Conservation (phyloP, 208 protist genomes). For the Leishmania major region DNA sequence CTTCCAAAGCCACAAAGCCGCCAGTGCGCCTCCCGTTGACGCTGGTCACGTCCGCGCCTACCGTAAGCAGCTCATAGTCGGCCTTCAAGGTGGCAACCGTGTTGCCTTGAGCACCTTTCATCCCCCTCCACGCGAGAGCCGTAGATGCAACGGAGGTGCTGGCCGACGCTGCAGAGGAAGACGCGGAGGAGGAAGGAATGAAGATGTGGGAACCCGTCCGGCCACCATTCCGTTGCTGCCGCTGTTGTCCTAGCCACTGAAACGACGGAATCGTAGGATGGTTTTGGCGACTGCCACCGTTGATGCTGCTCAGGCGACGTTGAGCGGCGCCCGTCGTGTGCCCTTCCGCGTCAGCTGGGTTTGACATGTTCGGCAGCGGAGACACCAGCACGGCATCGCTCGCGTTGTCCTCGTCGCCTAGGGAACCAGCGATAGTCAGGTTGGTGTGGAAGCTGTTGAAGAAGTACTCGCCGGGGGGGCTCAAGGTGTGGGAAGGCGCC, state of each 20-base stretch:
- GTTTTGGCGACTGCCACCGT: neutral
- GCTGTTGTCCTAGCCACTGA: neutral
- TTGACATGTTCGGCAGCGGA: neutral
- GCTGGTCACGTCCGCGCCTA: neutral
- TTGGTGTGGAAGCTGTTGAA: conserved; percentile 25
- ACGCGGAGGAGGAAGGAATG: neutral
- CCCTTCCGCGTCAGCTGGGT: neutral
- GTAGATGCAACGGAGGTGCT: neutral
- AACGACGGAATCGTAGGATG: neutral
- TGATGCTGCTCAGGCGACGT: neutral
- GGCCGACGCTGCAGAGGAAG: neutral
- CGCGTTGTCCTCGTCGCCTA: neutral
- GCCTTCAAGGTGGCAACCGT: neutral
- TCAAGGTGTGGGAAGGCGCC: neutral
- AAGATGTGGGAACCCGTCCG: neutral
- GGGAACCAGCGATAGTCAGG: neutral
- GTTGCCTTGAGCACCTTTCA: neutral
- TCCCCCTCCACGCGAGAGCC: neutral
- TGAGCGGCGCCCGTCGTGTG: neutral
- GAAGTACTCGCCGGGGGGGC: conserved; percentile 22
- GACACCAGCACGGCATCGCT: neutral
- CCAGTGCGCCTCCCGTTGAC: neutral
- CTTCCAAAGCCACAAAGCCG: neutral
- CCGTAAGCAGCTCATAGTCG: neutral
- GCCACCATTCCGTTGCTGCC: neutral